Evolutionary conservation across 768 basidiomycete species (phyloP).

Genomic region (Mycena filopes): DNA sequence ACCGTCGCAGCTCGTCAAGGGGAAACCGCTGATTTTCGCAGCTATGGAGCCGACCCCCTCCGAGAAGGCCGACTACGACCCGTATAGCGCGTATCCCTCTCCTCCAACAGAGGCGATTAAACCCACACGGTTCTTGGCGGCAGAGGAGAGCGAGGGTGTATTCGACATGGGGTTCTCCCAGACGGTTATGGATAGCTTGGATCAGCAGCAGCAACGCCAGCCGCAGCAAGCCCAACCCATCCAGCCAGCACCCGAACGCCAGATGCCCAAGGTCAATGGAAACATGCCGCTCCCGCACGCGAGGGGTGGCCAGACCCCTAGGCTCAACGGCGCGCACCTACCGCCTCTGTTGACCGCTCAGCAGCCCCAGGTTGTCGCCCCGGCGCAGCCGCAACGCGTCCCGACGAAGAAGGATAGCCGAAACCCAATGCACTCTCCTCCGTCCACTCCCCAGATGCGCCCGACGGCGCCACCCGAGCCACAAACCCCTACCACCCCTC

Average conservation of each 20-base stretch:
- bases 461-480: not conserved
- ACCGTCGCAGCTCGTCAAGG: conserved; percentile 42
- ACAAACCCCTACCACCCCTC: conserved; percentile 10
- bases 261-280: conserved; percentile 21
- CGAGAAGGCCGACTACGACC: conserved; percentile 32
- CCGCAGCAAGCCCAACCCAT: conserved; percentile 23
- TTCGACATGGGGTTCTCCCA: conserved; percentile 21
- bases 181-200: conserved; percentile 23
- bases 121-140: conserved; percentile 13
- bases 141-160: not conserved
- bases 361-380: conserved; percentile 22
- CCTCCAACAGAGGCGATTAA: conserved; percentile 20
- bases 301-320: conserved; percentile 3
- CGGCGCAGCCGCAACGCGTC: conserved; percentile 24
- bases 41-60: conserved; percentile 49
- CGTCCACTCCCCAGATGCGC: not conserved
- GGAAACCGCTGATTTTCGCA: conserved; percentile 72
- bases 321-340: conserved; percentile 18
- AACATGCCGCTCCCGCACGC: conserved; percentile 19
- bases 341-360: conserved; percentile 11
- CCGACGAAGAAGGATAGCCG: conserved; percentile 4
- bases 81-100: conserved; percentile 24
- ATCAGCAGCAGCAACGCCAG: conserved; percentile 17
- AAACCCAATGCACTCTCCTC: not conserved
- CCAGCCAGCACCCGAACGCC: conserved; percentile 24